Conservation (phyloP, 352 stramenopile genomes). For the Phytophthora sojae region DNA sequence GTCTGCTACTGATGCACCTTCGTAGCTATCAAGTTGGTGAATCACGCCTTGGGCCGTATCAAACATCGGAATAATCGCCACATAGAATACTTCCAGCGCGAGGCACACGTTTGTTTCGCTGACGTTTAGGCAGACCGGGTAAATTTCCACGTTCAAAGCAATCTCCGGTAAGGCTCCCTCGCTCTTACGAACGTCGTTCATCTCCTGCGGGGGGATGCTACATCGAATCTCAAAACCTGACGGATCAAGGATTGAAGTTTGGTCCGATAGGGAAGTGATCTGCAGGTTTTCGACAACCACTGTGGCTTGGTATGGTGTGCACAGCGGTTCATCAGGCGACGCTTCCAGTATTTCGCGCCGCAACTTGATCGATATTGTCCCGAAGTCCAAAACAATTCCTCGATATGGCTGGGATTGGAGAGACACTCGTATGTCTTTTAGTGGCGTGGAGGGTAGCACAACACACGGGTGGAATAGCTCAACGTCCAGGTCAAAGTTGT, state of each 20-base stretch:
- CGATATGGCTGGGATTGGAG: conserved; percentile 40
- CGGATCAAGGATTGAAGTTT: conserved; percentile 46
- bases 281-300: conserved; percentile 39
- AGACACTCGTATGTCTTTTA: conserved; percentile 38
- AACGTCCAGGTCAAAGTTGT: conserved; percentile 46
- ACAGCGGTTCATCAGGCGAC: conserved; percentile 3
- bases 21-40: conserved; percentile 32
- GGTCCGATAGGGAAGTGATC: conserved; percentile 38
- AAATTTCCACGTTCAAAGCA: conserved; percentile 40
- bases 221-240: conserved; percentile 46
- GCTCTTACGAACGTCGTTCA: conserved; percentile 1
- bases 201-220: conserved; percentile 13
- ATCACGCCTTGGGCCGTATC: conserved; percentile 34
- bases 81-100: conserved; percentile 45
- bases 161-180: conserved; percentile 11
- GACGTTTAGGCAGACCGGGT: conserved; percentile 51
- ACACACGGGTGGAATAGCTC: conserved; percentile 56
- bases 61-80: conserved; percentile 42
- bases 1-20: conserved; percentile 20
- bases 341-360: conserved; percentile 23
- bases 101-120: conserved; percentile 54
- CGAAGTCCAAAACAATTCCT: conserved; percentile 64
- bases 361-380: conserved; percentile 41
- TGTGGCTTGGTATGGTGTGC: conserved; percentile 21
- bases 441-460: conserved; percentile 52